These are phyloP conservation scores for Tuber umbilicatum DNA, from an alignment of 495 filamentous ascomycete species.

Conservation along the genomic window DNA sequence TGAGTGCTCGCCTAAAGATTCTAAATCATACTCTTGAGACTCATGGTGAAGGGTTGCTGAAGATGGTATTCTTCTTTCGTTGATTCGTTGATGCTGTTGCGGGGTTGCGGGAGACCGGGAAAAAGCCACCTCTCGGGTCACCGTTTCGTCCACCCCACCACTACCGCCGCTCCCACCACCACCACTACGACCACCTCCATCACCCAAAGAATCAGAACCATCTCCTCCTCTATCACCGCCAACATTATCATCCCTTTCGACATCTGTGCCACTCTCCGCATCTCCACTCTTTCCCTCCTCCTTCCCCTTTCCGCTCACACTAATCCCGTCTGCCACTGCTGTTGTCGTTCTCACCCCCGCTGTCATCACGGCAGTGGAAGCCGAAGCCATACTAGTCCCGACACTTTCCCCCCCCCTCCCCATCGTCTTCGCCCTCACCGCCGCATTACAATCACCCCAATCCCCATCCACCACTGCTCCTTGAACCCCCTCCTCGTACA, in stretches of 20 bases:
- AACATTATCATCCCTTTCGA: not conserved
- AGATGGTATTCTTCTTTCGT: not conserved
- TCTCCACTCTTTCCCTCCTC: not conserved
- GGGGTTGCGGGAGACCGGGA: constrained; percentile 13
- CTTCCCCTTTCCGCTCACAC: not conserved
- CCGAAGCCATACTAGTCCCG: not conserved
- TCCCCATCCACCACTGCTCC: not conserved
- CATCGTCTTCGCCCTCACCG: not conserved
- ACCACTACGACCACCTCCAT: constrained; percentile 11
- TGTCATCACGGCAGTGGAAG: not conserved
- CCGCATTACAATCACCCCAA: not conserved
- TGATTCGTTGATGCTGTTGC: constrained; percentile 24
- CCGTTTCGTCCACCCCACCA: constrained; percentile 20
- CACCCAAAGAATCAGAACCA: not conserved
- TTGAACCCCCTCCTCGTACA: constrained; percentile 1
- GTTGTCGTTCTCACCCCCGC: not conserved
- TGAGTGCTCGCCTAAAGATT: constrained; percentile 13
- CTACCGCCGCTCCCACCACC: constrained; percentile 10
- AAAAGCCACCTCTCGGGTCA: constrained; percentile 28
- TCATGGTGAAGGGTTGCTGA: not conserved
- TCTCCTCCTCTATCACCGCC: not conserved
- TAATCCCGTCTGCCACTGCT: not conserved
- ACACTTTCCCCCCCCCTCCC: not conserved
- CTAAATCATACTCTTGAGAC: constrained; percentile 2
- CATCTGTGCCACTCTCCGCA: not conserved